Percentiles rank a stretch among this genome's conserved stretches.
Evolutionary conservation across 192 early-diverging fungal species (phyloP).

Genomic region (Spinellus fusiger): DNA sequence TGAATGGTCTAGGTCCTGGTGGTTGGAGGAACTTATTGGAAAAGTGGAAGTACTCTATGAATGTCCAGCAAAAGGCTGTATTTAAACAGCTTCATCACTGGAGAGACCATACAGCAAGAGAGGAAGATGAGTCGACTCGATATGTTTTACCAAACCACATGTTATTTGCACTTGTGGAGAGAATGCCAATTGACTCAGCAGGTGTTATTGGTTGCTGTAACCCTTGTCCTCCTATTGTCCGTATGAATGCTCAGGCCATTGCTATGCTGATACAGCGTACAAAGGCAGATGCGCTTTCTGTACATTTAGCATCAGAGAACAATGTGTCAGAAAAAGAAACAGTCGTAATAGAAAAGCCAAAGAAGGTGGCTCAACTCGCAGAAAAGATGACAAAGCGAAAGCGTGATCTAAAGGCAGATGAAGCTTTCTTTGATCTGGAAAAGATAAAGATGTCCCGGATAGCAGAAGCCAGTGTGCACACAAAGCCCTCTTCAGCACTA

Average conservation of each 20-base stretch:
- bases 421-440: conserved; percentile 13
- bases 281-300: conserved; percentile 4
- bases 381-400: not conserved
- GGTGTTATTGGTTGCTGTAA: conserved; percentile 69
- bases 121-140: conserved; percentile 85
- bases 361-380: not conserved
- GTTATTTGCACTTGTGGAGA: conserved; percentile 67
- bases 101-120: conserved; percentile 84
- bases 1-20: conserved; percentile 63
- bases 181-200: conserved; percentile 65
- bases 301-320: not conserved
- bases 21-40: conserved; percentile 73
- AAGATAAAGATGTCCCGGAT: not conserved
- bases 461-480: not conserved
- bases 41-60: conserved; percentile 57
- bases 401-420: conserved; percentile 1
- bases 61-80: conserved; percentile 59
- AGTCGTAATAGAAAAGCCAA: not conserved
- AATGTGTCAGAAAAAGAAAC: not conserved
- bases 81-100: conserved; percentile 88
- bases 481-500: not conserved
- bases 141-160: conserved; percentile 92
- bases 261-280: conserved; percentile 45
- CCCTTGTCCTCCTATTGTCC: conserved; percentile 79
- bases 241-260: conserved; percentile 75